phyloP scores from a whole-genome alignment of 1,139 yeast genomes.

The Suhomyces yuchorum region DNA sequence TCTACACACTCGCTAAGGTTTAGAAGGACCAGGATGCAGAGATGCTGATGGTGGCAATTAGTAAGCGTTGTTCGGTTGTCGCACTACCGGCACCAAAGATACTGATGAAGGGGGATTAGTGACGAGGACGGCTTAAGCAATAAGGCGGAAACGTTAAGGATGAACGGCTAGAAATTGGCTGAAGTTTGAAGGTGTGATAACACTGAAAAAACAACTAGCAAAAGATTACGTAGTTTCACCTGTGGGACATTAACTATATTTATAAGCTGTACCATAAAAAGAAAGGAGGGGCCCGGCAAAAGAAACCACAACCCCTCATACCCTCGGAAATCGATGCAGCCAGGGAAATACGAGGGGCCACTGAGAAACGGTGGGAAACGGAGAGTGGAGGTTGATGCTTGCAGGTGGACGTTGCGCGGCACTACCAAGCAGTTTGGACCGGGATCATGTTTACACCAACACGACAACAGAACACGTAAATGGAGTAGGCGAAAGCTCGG shows the following conservation, averaged over 20 bases:
- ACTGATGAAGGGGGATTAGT: not conserved
- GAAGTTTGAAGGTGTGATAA: not conserved
- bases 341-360: not conserved
- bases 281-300: constrained; percentile 4
- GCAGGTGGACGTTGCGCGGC: too few species aligned
- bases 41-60: constrained; percentile 6
- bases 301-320: constrained; percentile 8
- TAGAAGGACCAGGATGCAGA: not conserved
- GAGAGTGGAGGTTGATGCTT: too few species aligned
- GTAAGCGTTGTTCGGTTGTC: constrained; percentile 8
- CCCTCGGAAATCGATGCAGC: constrained; percentile 1
- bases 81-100: constrained; percentile 6
- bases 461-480: too few species aligned
- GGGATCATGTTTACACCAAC: too few species aligned
- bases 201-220: not conserved
- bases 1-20: not conserved
- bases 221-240: not conserved
- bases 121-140: not conserved
- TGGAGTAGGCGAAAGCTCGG: not conserved
- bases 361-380: too few species aligned
- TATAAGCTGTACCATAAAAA: constrained; percentile 6
- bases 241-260: constrained; percentile 4
- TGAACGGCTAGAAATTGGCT: not conserved
- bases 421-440: too few species aligned
- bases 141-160: not conserved